phyloP scores from a whole-genome alignment of 257 asterid genomes.

The Haberlea rhodopensis region DNA sequence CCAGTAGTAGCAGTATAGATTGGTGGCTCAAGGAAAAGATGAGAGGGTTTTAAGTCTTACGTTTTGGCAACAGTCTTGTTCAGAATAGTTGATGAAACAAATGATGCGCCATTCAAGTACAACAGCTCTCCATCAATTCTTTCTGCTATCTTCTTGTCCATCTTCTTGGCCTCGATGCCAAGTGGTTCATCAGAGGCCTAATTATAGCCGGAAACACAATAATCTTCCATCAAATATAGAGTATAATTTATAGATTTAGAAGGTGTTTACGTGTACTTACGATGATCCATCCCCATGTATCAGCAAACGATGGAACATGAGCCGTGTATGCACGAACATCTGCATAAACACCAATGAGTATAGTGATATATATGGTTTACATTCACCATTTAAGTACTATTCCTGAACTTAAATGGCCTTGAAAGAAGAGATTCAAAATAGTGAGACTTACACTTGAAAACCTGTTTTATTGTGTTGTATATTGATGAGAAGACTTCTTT shows the following conservation, averaged over 20 bases:
- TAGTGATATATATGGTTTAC: background rate
- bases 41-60: conserved; percentile 29
- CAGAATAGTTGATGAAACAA: conserved; percentile 81
- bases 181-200: conserved; percentile 94
- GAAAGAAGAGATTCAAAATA: background rate
- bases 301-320: conserved; percentile 95
- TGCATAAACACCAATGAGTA: conserved; percentile 24
- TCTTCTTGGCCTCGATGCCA: conserved; percentile 67
- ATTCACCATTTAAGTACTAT: background rate
- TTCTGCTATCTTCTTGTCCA: conserved; percentile 83
- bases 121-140: conserved; percentile 79
- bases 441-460: conserved; percentile 72
- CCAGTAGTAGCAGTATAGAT: background rate
- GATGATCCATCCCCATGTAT: conserved; percentile 99
- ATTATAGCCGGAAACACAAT: background rate
- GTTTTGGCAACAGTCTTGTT: conserved; percentile 87
- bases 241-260: background rate
- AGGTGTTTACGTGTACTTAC: conserved; percentile 29
- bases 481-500: conserved; percentile 93
- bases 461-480: conserved; percentile 83
- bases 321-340: conserved; percentile 94
- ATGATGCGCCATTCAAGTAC: conserved; percentile 83
- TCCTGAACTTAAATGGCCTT: background rate
- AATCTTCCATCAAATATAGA: background rate
- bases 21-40: background rate